phyloP scores from a whole-genome alignment of 768 basidiomycete genomes.

The Tulasnella calospora region DNA sequence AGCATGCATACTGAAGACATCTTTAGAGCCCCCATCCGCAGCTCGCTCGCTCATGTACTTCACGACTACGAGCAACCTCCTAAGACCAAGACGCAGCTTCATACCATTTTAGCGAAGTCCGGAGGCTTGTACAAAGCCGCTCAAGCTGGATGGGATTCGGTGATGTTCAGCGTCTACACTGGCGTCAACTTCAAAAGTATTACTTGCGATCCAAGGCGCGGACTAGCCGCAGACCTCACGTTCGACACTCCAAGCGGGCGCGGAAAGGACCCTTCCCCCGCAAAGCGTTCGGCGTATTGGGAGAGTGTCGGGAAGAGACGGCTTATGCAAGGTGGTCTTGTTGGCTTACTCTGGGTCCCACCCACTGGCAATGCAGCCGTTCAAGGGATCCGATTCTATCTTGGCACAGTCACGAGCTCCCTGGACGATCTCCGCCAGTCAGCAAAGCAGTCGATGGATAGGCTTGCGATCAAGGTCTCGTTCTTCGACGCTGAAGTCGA shows the following conservation, averaged over 20 bases:
- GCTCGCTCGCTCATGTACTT: constrained; percentile 47
- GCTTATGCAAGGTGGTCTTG: constrained; percentile 56
- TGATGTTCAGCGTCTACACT: constrained; percentile 32
- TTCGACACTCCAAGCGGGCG: constrained; percentile 54
- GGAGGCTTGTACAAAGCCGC: constrained; percentile 32
- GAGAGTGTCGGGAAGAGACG: constrained; percentile 55
- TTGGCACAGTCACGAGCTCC: constrained; percentile 50
- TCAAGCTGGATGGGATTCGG: constrained; percentile 18
- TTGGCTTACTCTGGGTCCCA: constrained; percentile 54
- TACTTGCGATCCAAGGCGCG: constrained; percentile 37
- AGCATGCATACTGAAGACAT: not conserved
- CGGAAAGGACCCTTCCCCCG: constrained; percentile 43
- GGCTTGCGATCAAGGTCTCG: constrained; percentile 48
- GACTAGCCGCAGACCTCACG: constrained; percentile 46
- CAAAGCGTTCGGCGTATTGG: constrained; percentile 53
- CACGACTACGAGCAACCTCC: constrained; percentile 40
- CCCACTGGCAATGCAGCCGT: no score
- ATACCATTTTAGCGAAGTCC: constrained; percentile 22
- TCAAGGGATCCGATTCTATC: constrained; percentile 38
- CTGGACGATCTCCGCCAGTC: constrained; percentile 46
- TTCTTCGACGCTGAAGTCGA: constrained; percentile 63
- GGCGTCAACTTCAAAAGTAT: constrained; percentile 25
- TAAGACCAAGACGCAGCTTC: constrained; percentile 20
- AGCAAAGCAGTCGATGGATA: constrained; percentile 36
- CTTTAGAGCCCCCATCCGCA: constrained; percentile 50